A percentile compares a stretch with the other conserved stretches of the same genome.
These are phyloP conservation scores for Ophiocordyceps camponoti-floridani DNA, from an alignment of 2,329 filamentous ascomycete genomes.

Conservation along the genomic window DNA sequence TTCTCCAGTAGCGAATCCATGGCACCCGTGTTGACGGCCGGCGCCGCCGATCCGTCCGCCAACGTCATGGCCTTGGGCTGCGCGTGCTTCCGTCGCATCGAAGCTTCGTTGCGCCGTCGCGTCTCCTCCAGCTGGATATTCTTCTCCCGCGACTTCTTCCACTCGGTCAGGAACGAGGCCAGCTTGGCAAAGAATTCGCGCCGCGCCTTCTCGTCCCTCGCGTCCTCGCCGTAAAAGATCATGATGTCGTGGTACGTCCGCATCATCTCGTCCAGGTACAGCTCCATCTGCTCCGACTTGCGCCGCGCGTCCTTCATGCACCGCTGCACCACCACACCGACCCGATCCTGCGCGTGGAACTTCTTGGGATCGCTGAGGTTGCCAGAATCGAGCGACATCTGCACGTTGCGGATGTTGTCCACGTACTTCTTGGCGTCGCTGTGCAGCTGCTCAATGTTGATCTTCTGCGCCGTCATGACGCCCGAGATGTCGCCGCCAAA, in stretches of 20 bases:
- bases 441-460: conserved; percentile 87
- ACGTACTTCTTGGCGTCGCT: conserved; percentile 83
- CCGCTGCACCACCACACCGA: conserved; percentile 77
- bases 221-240: conserved; percentile 90
- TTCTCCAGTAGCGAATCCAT: conserved; percentile 97
- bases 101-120: conserved; percentile 70
- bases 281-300: conserved; percentile 88
- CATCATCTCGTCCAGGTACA: conserved; percentile 87
- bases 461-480: conserved; percentile 65
- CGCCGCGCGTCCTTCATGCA: conserved; percentile 92
- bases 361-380: conserved; percentile 93
- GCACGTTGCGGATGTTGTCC: conserved; percentile 84
- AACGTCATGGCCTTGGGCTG: conserved; percentile 36
- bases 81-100: conserved; percentile 79
- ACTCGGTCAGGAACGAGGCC: conserved; percentile 75
- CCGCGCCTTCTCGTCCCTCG: conserved; percentile 76
- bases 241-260: conserved; percentile 89
- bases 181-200: conserved; percentile 93
- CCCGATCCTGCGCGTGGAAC: conserved; percentile 93
- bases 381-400: conserved; percentile 78
- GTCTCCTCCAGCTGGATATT: conserved; percentile 71
- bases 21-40: conserved; percentile 56
- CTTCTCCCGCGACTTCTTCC: conserved; percentile 93
- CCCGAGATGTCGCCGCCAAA: conserved; percentile 73
- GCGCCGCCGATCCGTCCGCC: conserved; percentile 37